Percentiles rank a stretch among this genome's conserved stretches.
These are phyloP conservation scores for Asterophora lycoperdoides DNA, from an alignment of 768 basidiomycete species.

Conservation along the genomic window DNA sequence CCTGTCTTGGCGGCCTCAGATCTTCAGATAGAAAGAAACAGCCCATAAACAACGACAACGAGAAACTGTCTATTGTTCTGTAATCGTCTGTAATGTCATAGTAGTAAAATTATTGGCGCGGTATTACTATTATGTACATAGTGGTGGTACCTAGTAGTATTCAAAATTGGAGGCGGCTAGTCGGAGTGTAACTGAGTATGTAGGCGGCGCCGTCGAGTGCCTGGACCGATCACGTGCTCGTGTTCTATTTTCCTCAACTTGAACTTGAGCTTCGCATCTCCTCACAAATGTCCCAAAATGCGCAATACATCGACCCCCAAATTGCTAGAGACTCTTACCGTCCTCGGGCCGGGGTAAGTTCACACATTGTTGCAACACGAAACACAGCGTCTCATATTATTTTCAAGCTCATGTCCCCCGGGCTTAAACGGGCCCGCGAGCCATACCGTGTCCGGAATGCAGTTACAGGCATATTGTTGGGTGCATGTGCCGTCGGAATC, in stretches of 20 bases:
- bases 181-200: too few species aligned
- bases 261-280: not conserved
- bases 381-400: not conserved
- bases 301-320: conserved; percentile 42
- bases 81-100: too few species aligned
- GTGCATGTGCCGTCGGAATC: conserved; percentile 72
- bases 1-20: too few species aligned
- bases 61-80: too few species aligned
- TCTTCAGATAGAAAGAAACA: too few species aligned
- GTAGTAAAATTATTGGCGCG: too few species aligned
- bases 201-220: not conserved
- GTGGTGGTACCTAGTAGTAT: too few species aligned
- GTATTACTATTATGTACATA: too few species aligned
- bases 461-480: conserved; percentile 67
- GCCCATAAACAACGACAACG: too few species aligned
- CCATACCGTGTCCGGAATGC: conserved; percentile 81
- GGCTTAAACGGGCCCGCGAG: conserved; percentile 80
- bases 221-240: conserved; percentile 10
- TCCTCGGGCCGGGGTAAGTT: conserved; percentile 46
- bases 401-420: conserved; percentile 75
- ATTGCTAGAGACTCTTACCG: conserved; percentile 46
- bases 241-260: conserved; percentile 1
- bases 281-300: conserved; percentile 11
- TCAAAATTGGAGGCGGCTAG: too few species aligned
- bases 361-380: not conserved